Conservation (phyloP, 106 monocot species). For the Dendrobium catenatum region DNA sequence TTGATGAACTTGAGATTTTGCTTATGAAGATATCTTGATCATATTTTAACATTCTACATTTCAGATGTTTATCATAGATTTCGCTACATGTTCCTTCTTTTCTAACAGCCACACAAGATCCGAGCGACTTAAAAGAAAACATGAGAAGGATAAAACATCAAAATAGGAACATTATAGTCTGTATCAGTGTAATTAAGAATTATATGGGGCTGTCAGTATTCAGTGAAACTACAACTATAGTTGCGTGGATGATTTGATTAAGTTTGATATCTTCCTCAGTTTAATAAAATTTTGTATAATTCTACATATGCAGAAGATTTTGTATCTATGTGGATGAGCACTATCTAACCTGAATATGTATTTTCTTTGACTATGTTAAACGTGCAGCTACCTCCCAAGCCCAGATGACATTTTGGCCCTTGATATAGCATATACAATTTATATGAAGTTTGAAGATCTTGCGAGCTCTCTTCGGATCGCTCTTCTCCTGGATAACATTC, state of each 20-base stretch:
- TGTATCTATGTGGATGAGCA: not conserved
- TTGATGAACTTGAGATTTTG: too few species aligned
- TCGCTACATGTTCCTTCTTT: not conserved
- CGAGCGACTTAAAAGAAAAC: not conserved
- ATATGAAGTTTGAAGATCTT: slow-evolving; percentile 81
- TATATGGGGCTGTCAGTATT: not conserved
- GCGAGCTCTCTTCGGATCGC: slow-evolving; percentile 84
- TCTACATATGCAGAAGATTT: not conserved
- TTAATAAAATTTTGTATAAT: not conserved
- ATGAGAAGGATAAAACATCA: not conserved
- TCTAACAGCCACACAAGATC: not conserved
- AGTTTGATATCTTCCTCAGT: not conserved
- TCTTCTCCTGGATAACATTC: slow-evolving; percentile 68
- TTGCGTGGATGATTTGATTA: not conserved
- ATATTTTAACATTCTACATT: not conserved
- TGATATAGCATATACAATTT: slow-evolving; percentile 83
- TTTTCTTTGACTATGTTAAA: slow-evolving; percentile 10
- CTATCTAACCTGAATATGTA: not conserved
- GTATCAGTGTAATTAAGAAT: not conserved
- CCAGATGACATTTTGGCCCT: slow-evolving; percentile 82
- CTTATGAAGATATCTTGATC: not conserved
- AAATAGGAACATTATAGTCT: not conserved
- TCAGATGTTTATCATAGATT: not conserved
- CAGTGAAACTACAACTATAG: not conserved
- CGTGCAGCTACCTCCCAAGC: slow-evolving; percentile 69